Evolutionary conservation across 1,284 basidiomycete genomes (phyloP).

Genomic region (Agaricales sp.): DNA sequence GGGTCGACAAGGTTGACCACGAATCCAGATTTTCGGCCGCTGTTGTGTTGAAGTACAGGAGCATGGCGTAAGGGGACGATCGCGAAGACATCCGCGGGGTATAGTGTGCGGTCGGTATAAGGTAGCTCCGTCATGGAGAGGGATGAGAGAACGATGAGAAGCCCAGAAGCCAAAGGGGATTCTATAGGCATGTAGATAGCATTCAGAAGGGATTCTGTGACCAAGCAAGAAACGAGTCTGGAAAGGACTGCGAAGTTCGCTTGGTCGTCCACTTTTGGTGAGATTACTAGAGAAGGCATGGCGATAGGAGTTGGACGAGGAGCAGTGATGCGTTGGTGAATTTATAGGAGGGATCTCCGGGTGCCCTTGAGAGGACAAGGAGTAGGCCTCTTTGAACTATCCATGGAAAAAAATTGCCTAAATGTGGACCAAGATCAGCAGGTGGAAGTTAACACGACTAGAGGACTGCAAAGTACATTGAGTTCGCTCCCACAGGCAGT

Average conservation of each 20-base stretch:
- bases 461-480: too few relatives aligned
- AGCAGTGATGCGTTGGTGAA: background rate
- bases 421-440: too few relatives aligned
- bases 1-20: slow-evolving; percentile 33
- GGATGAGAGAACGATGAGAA: slow-evolving; percentile 26
- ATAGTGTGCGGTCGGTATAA: slow-evolving; percentile 17
- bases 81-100: slow-evolving; percentile 24
- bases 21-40: slow-evolving; percentile 20
- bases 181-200: slow-evolving; percentile 28
- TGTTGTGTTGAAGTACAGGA: slow-evolving; percentile 22
- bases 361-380: too few relatives aligned
- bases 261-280: slow-evolving; percentile 21
- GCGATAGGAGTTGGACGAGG: slow-evolving; percentile 19
- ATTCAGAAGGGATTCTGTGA: slow-evolving; percentile 32
- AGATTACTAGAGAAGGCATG: too few relatives aligned
- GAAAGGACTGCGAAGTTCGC: slow-evolving; percentile 35
- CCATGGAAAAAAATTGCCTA: background rate
- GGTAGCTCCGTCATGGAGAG: slow-evolving; percentile 20
- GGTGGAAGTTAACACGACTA: too few relatives aligned
- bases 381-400: slow-evolving; percentile 1
- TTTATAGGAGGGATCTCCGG: too few relatives aligned
- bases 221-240: slow-evolving; percentile 33
- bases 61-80: slow-evolving; percentile 26
- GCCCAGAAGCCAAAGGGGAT: slow-evolving; percentile 17
- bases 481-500: too few relatives aligned